A percentile compares a stretch with the other conserved stretches of the same genome.
These are phyloP conservation scores for Candida germanica DNA, from an alignment of 805 yeast genomes.

Conservation along the genomic window DNA sequence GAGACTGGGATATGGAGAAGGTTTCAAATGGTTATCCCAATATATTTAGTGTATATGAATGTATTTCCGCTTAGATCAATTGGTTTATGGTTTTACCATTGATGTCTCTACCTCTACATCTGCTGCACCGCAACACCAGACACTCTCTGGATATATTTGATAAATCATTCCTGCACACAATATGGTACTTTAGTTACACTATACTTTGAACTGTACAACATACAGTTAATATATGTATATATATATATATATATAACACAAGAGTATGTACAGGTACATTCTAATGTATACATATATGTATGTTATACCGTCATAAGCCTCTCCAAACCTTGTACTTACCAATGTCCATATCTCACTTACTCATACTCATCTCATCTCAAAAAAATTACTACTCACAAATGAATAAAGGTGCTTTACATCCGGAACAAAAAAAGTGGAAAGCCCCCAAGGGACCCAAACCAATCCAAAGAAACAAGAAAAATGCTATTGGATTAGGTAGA, in stretches of 20 bases:
- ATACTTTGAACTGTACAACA: no score
- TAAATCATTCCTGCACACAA: no score
- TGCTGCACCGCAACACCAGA: not conserved
- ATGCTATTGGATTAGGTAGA: slow-evolving; percentile 82
- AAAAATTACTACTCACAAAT: slow-evolving; percentile 5
- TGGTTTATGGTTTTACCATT: no score
- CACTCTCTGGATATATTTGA: no score
- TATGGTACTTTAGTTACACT: no score
- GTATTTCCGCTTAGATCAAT: not conserved
- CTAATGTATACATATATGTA: no score
- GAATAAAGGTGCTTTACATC: slow-evolving; percentile 43
- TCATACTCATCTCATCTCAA: slow-evolving; percentile 2
- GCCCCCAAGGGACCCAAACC: slow-evolving; percentile 94
- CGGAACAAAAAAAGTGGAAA: slow-evolving; percentile 69
- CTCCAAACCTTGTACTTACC: not conserved
- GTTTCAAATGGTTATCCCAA: slow-evolving; percentile 97
- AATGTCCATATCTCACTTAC: not conserved
- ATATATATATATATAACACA: no score
- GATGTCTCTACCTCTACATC: no score
- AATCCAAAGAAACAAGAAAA: slow-evolving; percentile 76
- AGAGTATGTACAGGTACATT: no score
- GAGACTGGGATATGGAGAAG: slow-evolving; percentile 99
- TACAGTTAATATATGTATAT: no score
- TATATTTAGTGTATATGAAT: slow-evolving; percentile 55
- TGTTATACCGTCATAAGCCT: no score